Evolutionary conservation across 208 protist genomes (phyloP).

Genomic region (Leishmania gerbilli): DNA sequence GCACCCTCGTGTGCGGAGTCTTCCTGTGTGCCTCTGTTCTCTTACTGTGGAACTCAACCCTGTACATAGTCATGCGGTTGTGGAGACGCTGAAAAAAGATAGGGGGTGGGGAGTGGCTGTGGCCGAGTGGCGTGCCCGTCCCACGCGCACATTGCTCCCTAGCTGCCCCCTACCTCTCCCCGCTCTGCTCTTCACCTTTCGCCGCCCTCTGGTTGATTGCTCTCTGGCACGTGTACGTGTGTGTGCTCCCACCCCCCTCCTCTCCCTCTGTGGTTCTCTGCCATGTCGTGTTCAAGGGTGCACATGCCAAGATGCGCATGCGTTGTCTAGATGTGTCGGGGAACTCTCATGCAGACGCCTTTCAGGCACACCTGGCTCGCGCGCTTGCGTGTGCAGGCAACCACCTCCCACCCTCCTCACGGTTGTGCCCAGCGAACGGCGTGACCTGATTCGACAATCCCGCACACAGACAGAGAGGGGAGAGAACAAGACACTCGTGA

Average conservation of each 20-base stretch:
- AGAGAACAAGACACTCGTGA: neutral
- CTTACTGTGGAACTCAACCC: neutral
- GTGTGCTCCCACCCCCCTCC: neutral
- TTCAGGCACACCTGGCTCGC: neutral
- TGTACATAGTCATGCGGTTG: neutral
- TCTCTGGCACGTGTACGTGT: neutral
- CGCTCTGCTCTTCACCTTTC: neutral
- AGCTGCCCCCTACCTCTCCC: neutral
- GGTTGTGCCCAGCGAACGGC: neutral
- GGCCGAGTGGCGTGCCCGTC: neutral
- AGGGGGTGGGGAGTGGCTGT: neutral
- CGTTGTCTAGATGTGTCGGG: too few species aligned
- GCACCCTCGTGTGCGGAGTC: too few species aligned
- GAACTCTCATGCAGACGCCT: too few species aligned
- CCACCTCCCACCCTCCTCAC: neutral
- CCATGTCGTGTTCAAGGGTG: neutral
- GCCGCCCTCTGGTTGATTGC: neutral
- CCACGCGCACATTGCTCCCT: too few species aligned
- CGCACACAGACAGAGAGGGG: neutral
- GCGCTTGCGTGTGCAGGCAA: neutral
- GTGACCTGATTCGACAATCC: neutral
- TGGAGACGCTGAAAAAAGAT: neutral
- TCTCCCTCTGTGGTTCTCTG: conserved; percentile 1
- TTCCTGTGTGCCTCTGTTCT: neutral
- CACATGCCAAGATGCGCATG: too few species aligned